Evolutionary conservation across 192 early-diverging fungal genomes (phyloP), one percentile per base, ranked within the genome.

Genomic region (Coemansia sp.): DNA sequence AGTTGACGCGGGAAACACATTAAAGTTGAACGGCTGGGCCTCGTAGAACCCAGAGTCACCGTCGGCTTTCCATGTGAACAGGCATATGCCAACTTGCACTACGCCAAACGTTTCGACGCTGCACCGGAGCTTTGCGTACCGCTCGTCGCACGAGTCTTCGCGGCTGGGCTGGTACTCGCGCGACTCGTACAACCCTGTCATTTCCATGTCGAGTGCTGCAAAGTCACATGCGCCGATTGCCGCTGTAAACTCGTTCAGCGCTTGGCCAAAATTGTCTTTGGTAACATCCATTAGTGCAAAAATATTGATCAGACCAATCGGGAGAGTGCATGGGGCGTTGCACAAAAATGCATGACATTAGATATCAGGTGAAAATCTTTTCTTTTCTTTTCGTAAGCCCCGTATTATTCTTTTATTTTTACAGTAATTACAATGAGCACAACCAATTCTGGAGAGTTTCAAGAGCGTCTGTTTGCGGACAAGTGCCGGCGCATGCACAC

Each of bases 21-120:
- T 93, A 56, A 94, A 93, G 62, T 94, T 98, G 82, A 92, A 96
- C 5, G 96, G 87, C 37, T 79, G 70, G 0, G 91, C 92, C 43
- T 88, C 79, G 72, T 92, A 96, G 32, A 70, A 83, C 9, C 69
- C 75, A 29, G 32, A 12, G 48, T 35, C 29, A 41, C 51, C 64
- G 5, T 56, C 57, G 2, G 75, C 83, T 14, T 73, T 67, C 85
- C 90, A 93, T 5, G 84, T 88, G 70, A 94, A 98, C 11, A 88
- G 83, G 54, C 92, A 90, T 32, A 98, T 67, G 0, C 96, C 96
- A 23, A 89, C 87, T 73, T 98, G 96, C 38, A 88, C 79, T 17
- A 93, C 85, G 12, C 77, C 73, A 54, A 83, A 89, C 2, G 75
- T 41, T 37, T 78, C 60, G 15, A 87, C 83, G 9, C 83, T 78